Evolutionary conservation across 2,329 filamentous ascomycete genomes (phyloP).

Genomic region (Simplicillium aogashimaense): DNA sequence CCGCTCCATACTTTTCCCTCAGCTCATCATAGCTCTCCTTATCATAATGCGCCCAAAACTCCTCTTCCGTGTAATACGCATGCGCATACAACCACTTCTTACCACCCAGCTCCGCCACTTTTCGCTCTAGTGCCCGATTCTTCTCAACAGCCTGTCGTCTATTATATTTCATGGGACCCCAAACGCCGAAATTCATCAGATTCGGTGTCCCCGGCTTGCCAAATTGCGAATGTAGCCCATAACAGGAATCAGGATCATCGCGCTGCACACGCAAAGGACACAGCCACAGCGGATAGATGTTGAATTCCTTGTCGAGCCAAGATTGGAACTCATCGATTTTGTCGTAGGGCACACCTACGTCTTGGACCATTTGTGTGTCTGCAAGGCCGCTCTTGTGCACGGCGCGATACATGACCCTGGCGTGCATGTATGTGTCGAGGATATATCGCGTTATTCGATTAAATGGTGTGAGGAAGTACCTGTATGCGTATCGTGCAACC

Average conservation of each 20-base stretch:
- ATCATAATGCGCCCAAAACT: constrained; percentile 60
- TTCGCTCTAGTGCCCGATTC: constrained; percentile 52
- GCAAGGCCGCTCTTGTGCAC: constrained; percentile 51
- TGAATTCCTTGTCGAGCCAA: constrained; percentile 34
- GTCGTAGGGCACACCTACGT: constrained; percentile 43
- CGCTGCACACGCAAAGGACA: constrained; percentile 39
- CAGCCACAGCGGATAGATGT: constrained; percentile 46
- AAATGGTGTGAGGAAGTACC: constrained; percentile 56
- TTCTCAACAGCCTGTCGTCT: constrained; percentile 35
- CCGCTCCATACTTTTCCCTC: constrained; percentile 47
- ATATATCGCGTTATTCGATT: constrained; percentile 51
- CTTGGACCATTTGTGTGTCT: constrained; percentile 54
- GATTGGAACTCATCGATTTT: constrained; percentile 31
- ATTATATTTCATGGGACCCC: constrained; percentile 38
- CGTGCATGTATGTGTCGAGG: constrained; percentile 54
- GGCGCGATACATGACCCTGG: constrained; percentile 55
- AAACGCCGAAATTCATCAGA: constrained; percentile 54
- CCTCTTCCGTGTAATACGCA: constrained; percentile 51
- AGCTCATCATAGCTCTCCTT: constrained; percentile 47
- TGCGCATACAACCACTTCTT: constrained; percentile 65
- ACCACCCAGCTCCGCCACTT: constrained; percentile 47
- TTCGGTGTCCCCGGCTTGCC: constrained; percentile 24
- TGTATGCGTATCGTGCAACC: constrained; percentile 52
- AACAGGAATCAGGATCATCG: constrained; percentile 26
- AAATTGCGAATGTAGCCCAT: constrained; percentile 39